Conservation (phyloP, 2,329 filamentous ascomycete species). For the Pezicula carpinea region DNA sequence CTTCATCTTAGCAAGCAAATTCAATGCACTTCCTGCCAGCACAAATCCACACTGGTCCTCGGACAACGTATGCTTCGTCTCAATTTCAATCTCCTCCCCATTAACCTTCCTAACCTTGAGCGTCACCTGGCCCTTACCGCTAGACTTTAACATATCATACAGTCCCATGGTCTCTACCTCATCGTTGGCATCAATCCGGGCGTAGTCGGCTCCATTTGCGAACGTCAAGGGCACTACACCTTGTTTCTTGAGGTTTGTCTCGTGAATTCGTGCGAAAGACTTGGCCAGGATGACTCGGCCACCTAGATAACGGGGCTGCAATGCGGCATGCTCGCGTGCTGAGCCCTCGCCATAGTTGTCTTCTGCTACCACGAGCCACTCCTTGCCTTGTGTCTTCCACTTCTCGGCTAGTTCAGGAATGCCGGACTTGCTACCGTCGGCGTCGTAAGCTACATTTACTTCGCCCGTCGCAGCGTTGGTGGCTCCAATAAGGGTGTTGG, state of each 20-base stretch:
- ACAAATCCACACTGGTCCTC: slow-evolving; percentile 91
- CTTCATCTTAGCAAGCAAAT: slow-evolving; percentile 67
- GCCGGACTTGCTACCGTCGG: slow-evolving; percentile 66
- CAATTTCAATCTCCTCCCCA: slow-evolving; percentile 64
- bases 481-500: slow-evolving; percentile 95
- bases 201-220: slow-evolving; percentile 82
- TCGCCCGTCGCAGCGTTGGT: slow-evolving; percentile 88
- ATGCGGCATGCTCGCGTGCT: slow-evolving; percentile 81
- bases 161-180: slow-evolving; percentile 78
- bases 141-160: slow-evolving; percentile 71
- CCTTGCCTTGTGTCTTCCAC: slow-evolving; percentile 71
- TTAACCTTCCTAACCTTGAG: slow-evolving; percentile 57
- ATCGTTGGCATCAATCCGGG: slow-evolving; percentile 77
- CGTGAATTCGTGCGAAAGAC: slow-evolving; percentile 87
- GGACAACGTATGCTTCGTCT: slow-evolving; percentile 82
- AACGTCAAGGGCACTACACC: slow-evolving; percentile 94
- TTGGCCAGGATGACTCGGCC: slow-evolving; percentile 80
- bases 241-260: slow-evolving; percentile 96
- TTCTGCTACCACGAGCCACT: slow-evolving; percentile 94
- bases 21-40: slow-evolving; percentile 88
- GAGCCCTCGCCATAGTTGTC: slow-evolving; percentile 96
- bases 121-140: slow-evolving; percentile 72
- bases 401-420: slow-evolving; percentile 83
- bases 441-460: slow-evolving; percentile 88
- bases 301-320: slow-evolving; percentile 88